Conservation (phyloP, 257 asterid genomes). For the Ballota nigra region DNA sequence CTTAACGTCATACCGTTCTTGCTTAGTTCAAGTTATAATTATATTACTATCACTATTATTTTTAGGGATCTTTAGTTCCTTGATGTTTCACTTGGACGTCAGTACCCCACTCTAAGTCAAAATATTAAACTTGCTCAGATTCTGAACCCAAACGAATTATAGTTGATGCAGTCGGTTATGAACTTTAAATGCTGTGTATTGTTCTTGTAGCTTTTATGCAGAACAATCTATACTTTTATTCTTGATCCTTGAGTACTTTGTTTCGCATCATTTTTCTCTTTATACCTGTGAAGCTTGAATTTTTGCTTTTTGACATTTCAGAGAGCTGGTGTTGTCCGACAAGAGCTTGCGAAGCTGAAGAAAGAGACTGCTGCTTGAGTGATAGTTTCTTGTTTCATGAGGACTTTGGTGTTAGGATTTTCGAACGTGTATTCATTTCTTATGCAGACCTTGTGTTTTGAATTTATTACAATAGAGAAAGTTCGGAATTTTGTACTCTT, state of each 20-base stretch:
- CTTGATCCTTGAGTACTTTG: background rate
- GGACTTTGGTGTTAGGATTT: constrained; percentile 25
- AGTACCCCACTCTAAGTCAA: background rate
- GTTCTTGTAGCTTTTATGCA: background rate
- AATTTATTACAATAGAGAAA: constrained; percentile 12
- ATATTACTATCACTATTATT: background rate
- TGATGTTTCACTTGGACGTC: background rate
- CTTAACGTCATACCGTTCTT: background rate
- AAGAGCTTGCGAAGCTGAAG: constrained; percentile 71
- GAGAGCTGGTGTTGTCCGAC: constrained; percentile 68
- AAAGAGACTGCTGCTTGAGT: constrained; percentile 43
- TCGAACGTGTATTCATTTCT: constrained; percentile 18
- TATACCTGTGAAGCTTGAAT: background rate
- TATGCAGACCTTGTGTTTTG: constrained; percentile 10
- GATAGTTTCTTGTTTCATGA: constrained; percentile 7
- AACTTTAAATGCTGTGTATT: background rate
- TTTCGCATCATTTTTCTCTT: background rate
- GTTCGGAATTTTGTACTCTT: constrained; percentile 12
- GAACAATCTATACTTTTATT: background rate
- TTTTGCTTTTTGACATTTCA: constrained; percentile 25
- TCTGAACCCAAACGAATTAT: background rate
- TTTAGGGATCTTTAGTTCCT: background rate
- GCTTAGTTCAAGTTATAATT: background rate
- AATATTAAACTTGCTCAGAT: too few relatives aligned
- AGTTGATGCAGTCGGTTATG: background rate